phyloP scores from a whole-genome alignment of 805 yeast species.

The Lipomyces japonicus region DNA sequence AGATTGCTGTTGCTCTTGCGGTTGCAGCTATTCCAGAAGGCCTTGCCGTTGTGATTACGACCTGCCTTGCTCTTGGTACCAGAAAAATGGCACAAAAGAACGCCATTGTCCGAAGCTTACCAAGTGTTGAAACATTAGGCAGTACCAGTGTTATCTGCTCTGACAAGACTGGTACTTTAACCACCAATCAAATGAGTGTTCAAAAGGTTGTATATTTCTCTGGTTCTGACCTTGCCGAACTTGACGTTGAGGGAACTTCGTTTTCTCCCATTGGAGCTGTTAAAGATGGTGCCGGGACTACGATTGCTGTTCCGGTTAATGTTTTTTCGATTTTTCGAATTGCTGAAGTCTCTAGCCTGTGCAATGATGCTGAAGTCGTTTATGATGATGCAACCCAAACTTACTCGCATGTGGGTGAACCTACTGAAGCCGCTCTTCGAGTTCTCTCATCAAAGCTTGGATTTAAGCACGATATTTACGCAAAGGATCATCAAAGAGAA shows the following conservation, averaged over 20 bases:
- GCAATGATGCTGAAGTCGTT: constrained; percentile 39
- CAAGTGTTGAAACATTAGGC: constrained; percentile 57
- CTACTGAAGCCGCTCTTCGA: constrained; percentile 51
- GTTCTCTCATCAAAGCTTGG: constrained; percentile 43
- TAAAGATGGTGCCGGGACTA: constrained; percentile 30
- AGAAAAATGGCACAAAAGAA: constrained; percentile 44
- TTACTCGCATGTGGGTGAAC: constrained; percentile 46
- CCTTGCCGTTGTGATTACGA: constrained; percentile 49
- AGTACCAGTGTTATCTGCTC: constrained; percentile 53
- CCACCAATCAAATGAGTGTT: constrained; percentile 41
- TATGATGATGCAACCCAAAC: constrained; percentile 37
- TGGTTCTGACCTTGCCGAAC: constrained; percentile 35
- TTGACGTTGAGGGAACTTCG: constrained; percentile 42
- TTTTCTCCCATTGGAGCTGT: constrained; percentile 20
- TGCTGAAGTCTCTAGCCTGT: constrained; percentile 44
- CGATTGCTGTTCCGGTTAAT: constrained; percentile 27
- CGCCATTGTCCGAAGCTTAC: constrained; percentile 46
- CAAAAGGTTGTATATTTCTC: constrained; percentile 35
- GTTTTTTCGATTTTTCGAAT: constrained; percentile 33
- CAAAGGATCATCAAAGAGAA: constrained; percentile 28
- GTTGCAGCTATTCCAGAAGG: constrained; percentile 55
- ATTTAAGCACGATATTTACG: constrained; percentile 35
- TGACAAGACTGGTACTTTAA: constrained; percentile 49
- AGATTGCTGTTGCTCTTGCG: constrained; percentile 48
- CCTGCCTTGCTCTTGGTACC: constrained; percentile 50